Conservation (phyloP, 495 filamentous ascomycete genomes). For the Aspergillus steynii region DNA sequence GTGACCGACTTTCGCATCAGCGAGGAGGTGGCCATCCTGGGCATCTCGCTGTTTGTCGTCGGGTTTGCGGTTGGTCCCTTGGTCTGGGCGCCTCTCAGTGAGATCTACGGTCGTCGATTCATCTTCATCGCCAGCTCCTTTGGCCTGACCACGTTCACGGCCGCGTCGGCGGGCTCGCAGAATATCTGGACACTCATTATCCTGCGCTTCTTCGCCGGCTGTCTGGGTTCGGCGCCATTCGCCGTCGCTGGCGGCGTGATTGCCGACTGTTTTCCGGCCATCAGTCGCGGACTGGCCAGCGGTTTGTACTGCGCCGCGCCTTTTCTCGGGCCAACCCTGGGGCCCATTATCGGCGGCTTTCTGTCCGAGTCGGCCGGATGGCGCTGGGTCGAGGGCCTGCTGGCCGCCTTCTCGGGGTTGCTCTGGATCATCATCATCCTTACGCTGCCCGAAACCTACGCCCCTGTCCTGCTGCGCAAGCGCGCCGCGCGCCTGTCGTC, state of each 20-base stretch:
- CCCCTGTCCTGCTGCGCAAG: constrained; percentile 52
- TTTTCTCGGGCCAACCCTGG: not conserved
- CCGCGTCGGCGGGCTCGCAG: not conserved
- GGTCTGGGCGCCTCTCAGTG: constrained; percentile 6
- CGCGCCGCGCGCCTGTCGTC: constrained; percentile 32
- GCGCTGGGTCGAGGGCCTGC: constrained; percentile 28
- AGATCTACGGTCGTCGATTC: constrained; percentile 5
- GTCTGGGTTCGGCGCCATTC: not conserved
- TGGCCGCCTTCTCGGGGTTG: constrained; percentile 14
- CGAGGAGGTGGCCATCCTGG: not conserved
- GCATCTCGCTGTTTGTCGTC: constrained; percentile 3
- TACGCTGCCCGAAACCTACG: constrained; percentile 59
- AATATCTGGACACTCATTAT: not conserved
- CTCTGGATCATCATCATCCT: constrained; percentile 32
- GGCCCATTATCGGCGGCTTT: not conserved
- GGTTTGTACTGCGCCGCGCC: not conserved
- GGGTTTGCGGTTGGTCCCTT: constrained; percentile 6
- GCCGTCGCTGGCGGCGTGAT: constrained; percentile 1
- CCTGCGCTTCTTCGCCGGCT: constrained; percentile 5
- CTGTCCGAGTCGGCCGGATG: not conserved
- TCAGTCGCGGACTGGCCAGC: not conserved
- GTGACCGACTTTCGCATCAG: not conserved
- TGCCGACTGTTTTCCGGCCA: not conserved
- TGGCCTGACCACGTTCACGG: not conserved
- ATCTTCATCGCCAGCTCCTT: not conserved